A percentile compares a stretch with the other conserved stretches of the same genome.
Conservation (phyloP, 179 eudicot genomes). For the Actinidia arguta region DNA sequence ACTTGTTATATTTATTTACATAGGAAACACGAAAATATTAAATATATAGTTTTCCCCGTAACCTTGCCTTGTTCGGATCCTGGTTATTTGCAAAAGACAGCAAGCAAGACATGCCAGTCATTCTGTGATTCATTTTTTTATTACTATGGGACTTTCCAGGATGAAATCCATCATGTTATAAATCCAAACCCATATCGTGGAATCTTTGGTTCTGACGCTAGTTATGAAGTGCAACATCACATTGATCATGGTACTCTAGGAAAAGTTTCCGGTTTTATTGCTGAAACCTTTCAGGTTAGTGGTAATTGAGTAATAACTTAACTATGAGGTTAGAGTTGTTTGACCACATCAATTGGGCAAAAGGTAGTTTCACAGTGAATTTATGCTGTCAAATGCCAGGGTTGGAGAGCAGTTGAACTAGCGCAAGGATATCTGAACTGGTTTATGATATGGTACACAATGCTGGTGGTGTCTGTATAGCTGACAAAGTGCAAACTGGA, state of each 20-base stretch:
- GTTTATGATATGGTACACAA: constrained; percentile 87
- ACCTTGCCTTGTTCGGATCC: too few species aligned
- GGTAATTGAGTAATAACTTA: background rate
- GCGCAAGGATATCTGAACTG: constrained; percentile 88
- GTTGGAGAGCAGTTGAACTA: constrained; percentile 98
- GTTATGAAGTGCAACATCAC: constrained; percentile 83
- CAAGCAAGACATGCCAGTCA: background rate
- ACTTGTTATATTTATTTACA: too few species aligned
- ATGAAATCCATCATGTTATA: constrained; percentile 92
- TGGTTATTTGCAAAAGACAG: background rate
- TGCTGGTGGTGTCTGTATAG: constrained; percentile 99
- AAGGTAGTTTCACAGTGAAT: background rate
- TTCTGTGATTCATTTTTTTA: background rate
- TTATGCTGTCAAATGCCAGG: constrained; percentile 44
- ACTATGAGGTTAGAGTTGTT: constrained; percentile 3
- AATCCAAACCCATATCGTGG: constrained; percentile 99
- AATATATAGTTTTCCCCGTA: too few species aligned
- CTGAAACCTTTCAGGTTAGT: constrained; percentile 95
- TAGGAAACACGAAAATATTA: too few species aligned
- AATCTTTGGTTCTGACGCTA: constrained; percentile 81
- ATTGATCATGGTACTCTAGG: constrained; percentile 93
- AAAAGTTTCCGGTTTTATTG: constrained; percentile 94
- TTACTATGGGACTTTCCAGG: constrained; percentile 51
- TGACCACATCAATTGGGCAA: background rate
- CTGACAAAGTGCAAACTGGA: constrained; percentile 99